Evolutionary conservation across 176 grass and related monocot species (phyloP), one percentile per base, ranked within the genome.

Genomic region (Hsuehochloa calcarea): DNA sequence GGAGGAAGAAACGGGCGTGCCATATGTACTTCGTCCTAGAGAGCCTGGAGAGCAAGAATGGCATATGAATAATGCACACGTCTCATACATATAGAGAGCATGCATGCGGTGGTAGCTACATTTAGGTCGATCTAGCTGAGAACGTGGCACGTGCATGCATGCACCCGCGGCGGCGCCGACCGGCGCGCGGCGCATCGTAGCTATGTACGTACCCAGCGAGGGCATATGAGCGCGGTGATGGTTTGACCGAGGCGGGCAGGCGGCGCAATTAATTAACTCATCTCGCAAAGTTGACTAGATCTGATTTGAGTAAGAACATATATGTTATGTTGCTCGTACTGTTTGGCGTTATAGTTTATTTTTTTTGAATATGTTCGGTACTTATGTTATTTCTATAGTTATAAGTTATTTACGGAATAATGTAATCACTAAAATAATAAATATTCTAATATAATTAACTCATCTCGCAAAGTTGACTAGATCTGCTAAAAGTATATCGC

Each of bases 271-370:
- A 51, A 51, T 5, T 51, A 51, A 51, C 2, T 80, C 14, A 5
- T 62, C 59, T 34, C 9, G 63, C 46, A 59, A 5, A 46, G 70
- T 88, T 88, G 86, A 83, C 86, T 70, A 79, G 39, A 70, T 35
- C 38, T 11, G 22, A n/a, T n/a, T n/a, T n/a, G n/a, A n/a, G n/a
- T n/a, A n/a, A n/a, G n/a, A n/a, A n/a, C n/a, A n/a, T n/a, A n/a
- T n/a, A n/a, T n/a, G n/a, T n/a, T n/a, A n/a, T n/a, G n/a, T n/a
- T n/a, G n/a, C n/a, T n/a, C n/a, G n/a, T n/a, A n/a, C n/a, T n/a
- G n/a, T n/a, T n/a, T n/a, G n/a, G n/a, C n/a, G n/a, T n/a, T n/a
- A n/a, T n/a, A n/a, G n/a, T n/a, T n/a, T n/a, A n/a, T n/a, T n/a
- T n/a, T n/a, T n/a, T n/a, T n/a, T n/a, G n/a, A n/a, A n/a, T n/a